Evolutionary conservation across 164 flowering plant species (phyloP).

Genomic region (Macadamia tetraphylla): DNA sequence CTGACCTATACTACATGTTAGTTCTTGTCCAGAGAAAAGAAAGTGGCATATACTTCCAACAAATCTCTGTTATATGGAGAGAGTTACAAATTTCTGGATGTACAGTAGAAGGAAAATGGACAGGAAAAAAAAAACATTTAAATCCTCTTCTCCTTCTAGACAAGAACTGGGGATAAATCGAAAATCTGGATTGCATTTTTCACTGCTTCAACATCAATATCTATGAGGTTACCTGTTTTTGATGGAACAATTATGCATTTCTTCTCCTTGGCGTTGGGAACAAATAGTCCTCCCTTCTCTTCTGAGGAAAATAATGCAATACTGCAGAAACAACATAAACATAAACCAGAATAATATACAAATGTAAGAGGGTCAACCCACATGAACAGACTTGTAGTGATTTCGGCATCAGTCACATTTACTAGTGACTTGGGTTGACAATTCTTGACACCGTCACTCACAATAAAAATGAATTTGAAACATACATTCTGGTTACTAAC

Average conservation of each 20-base stretch:
- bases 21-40: no score
- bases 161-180: conserved; percentile 48
- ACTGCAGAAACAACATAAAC: conserved; percentile 31
- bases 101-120: conserved; percentile 5
- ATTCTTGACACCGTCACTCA: background rate
- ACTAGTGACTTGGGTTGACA: background rate
- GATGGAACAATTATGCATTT: conserved; percentile 57
- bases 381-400: background rate
- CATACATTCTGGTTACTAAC: background rate
- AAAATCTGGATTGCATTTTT: conserved; percentile 49
- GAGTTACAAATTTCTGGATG: background rate
- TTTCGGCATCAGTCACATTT: background rate
- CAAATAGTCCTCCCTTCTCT: conserved; percentile 60
- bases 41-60: no score
- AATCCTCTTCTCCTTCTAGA: conserved; percentile 13
- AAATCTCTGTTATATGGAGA: background rate
- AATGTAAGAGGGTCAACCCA: background rate
- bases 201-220: conserved; percentile 56
- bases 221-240: conserved; percentile 60
- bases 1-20: no score
- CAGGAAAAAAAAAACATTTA: background rate
- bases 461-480: background rate
- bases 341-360: background rate
- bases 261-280: conserved; percentile 67
- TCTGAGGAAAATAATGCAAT: conserved; percentile 64